phyloP scores from a whole-genome alignment of 805 yeast species.

The Kodamaea lidongshanica region DNA sequence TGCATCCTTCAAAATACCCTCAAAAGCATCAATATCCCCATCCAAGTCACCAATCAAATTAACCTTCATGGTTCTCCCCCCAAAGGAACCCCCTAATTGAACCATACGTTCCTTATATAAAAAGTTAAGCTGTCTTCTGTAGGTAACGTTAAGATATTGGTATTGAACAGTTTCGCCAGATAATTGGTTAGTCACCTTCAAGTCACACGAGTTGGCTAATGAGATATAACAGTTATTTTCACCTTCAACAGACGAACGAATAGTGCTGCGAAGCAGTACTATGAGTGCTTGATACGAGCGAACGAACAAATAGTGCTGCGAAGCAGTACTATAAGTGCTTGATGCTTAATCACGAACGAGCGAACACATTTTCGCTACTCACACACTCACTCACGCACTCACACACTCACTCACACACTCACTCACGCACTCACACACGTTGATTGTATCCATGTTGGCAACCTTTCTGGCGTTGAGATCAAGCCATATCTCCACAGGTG shows the following conservation, averaged over 20 bases:
- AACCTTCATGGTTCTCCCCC: constrained; percentile 49
- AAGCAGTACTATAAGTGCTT: too few species aligned
- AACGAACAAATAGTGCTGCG: too few species aligned
- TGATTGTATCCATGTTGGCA: constrained; percentile 35
- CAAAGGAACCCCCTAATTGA: constrained; percentile 51
- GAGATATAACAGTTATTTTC: constrained; percentile 40
- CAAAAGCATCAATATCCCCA: too few species aligned
- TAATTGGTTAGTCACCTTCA: constrained; percentile 38
- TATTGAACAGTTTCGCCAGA: constrained; percentile 37
- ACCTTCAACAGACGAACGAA: constrained; percentile 40
- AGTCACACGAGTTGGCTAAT: constrained; percentile 40
- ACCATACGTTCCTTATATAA: constrained; percentile 27
- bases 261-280: too few species aligned
- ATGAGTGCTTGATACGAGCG: too few species aligned
- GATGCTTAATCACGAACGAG: too few species aligned
- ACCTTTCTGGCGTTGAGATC: constrained; percentile 33
- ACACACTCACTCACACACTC: too few species aligned
- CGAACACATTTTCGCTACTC: too few species aligned
- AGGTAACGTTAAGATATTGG: constrained; percentile 37
- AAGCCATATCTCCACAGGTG: constrained; percentile 55
- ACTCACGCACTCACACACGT: too few species aligned
- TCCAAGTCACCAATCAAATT: constrained; percentile 37
- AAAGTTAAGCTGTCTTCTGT: constrained; percentile 42
- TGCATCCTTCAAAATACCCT: too few species aligned
- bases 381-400: too few species aligned